phyloP scores from a whole-genome alignment of 192 early-diverging fungal species.

The Endogone sp. region DNA sequence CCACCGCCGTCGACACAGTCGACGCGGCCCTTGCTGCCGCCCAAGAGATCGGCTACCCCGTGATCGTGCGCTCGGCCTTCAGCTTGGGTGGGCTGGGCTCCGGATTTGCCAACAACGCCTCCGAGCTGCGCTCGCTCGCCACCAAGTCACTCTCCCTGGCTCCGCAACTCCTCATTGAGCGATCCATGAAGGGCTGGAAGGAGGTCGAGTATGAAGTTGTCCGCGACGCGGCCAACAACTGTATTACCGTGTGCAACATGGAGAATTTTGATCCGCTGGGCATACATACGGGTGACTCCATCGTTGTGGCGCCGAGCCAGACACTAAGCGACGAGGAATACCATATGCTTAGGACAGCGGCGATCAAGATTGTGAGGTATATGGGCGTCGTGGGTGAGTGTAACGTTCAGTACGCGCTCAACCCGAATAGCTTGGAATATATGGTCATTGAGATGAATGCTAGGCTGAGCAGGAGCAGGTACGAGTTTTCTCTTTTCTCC shows the following conservation, averaged over 20 bases:
- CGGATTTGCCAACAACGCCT: constrained; percentile 79
- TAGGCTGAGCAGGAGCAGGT: constrained; percentile 69
- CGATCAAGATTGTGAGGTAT: constrained; percentile 94
- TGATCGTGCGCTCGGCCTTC: constrained; percentile 93
- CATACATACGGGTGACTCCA: constrained; percentile 98
- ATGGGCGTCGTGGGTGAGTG: constrained; percentile 98
- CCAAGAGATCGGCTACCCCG: constrained; percentile 83
- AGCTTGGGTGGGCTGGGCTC: constrained; percentile 97
- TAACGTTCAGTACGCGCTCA: constrained; percentile 97
- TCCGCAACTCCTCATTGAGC: constrained; percentile 94
- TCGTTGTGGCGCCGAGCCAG: constrained; percentile 95
- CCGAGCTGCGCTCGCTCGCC: constrained; percentile 71
- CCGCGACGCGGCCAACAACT: constrained; percentile 94
- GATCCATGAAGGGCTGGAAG: constrained; percentile 99
- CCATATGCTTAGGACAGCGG: constrained; percentile 91
- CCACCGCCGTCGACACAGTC: constrained; percentile 82
- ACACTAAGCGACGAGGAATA: constrained; percentile 97
- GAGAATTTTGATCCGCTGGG: constrained; percentile 99
- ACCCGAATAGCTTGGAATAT: constrained; percentile 85
- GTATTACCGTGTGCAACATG: constrained; percentile 99
- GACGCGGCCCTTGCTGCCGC: constrained; percentile 86
- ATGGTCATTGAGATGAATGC: constrained; percentile 98
- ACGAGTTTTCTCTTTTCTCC: constrained; percentile 4
- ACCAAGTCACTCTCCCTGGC: constrained; percentile 82
- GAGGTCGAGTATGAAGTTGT: constrained; percentile 99